Evolutionary conservation across 1,284 basidiomycete genomes (phyloP).

Genomic region (Ustilago loliicola): DNA sequence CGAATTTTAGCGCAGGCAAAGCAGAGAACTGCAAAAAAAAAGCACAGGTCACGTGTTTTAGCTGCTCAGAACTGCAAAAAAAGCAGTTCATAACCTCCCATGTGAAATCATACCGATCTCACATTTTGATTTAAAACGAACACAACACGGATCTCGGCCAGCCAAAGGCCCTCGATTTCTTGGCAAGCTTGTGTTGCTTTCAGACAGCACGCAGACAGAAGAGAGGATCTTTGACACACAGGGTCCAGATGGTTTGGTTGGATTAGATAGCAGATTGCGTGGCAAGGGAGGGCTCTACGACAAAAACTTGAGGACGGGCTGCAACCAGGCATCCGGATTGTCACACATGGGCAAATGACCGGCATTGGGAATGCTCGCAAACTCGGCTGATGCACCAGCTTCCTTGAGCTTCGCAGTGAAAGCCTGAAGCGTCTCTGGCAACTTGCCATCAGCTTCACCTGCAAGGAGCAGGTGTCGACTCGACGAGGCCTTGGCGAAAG

Average conservation of each 20-base stretch:
- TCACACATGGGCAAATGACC: conserved; percentile 73
- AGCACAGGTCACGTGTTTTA: background rate
- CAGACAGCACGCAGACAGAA: too few species aligned
- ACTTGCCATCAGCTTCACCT: conserved; percentile 71
- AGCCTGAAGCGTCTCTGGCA: conserved; percentile 70
- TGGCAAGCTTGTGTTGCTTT: too few species aligned
- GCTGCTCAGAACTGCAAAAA: background rate
- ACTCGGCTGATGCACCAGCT: conserved; percentile 63
- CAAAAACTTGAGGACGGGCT: conserved; percentile 44
- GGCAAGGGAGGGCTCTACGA: conserved; percentile 6
- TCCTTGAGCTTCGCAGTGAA: conserved; percentile 66
- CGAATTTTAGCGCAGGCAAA: too few species aligned
- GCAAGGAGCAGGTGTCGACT: conserved; percentile 69
- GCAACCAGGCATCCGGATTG: conserved; percentile 63
- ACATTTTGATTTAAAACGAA: too few species aligned
- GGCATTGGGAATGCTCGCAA: conserved; percentile 66
- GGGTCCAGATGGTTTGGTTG: background rate
- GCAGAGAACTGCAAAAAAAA: background rate
- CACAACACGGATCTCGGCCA: too few species aligned
- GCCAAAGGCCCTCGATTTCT: too few species aligned
- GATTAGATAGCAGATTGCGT: conserved; percentile 6
- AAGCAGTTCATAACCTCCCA: background rate
- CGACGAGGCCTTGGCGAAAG: conserved; percentile 36
- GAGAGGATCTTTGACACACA: background rate
- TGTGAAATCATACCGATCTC: too few species aligned